Conservation (phyloP, 352 stramenopile species). For the Globisporangium takayamanum region DNA sequence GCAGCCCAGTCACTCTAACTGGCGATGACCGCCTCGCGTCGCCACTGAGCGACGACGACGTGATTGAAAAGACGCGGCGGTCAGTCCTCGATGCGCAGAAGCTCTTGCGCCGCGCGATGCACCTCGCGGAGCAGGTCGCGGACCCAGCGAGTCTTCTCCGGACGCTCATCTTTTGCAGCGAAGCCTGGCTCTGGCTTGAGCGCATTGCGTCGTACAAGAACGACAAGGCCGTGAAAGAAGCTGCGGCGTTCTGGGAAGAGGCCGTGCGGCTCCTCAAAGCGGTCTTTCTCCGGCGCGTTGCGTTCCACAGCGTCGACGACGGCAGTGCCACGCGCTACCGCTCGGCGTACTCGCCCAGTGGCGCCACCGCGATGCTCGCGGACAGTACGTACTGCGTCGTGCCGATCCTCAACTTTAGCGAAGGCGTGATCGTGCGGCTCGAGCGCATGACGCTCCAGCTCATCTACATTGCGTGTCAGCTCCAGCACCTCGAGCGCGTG, state of each 20-base stretch:
- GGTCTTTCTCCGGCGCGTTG: constrained; percentile 70
- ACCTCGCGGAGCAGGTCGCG: constrained; percentile 59
- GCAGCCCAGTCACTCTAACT: not conserved
- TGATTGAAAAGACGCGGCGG: constrained; percentile 57
- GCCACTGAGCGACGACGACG: constrained; percentile 26
- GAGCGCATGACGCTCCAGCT: constrained; percentile 63
- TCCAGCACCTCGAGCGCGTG: constrained; percentile 74
- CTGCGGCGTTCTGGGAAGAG: constrained; percentile 74
- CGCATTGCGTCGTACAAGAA: constrained; percentile 72
- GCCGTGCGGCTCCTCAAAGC: constrained; percentile 66
- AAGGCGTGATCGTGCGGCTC: constrained; percentile 62
- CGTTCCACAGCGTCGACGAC: constrained; percentile 39
- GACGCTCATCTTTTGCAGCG: constrained; percentile 50
- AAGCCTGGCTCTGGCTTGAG: constrained; percentile 80
- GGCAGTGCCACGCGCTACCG: constrained; percentile 1
- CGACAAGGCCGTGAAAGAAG: constrained; percentile 68
- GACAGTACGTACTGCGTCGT: constrained; percentile 57
- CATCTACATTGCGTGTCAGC: constrained; percentile 63
- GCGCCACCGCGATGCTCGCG: constrained; percentile 3
- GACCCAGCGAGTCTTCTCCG: constrained; percentile 49
- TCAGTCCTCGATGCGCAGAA: constrained; percentile 57
- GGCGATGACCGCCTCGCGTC: not conserved
- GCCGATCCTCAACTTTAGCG: constrained; percentile 79
- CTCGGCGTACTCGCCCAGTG: not conserved
- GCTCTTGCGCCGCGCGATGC: constrained; percentile 55